Evolutionary conservation across 2,329 filamentous ascomycete genomes (phyloP), one percentile per base, ranked within the genome.

Genomic region (Rhexocercosporidium sp.): DNA sequence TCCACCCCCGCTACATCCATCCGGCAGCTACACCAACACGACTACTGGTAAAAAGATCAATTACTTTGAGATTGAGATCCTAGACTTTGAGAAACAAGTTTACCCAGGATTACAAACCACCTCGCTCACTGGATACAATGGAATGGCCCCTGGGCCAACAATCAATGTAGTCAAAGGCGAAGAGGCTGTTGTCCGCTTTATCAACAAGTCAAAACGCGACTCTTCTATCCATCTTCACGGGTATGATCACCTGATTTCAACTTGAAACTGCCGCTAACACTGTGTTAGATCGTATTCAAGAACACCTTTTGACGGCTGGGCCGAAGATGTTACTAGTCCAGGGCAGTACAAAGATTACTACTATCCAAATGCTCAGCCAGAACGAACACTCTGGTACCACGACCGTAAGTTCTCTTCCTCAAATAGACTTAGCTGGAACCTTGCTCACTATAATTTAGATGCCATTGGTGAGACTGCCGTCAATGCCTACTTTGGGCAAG

Each of bases 271-370:
- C 39, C 53, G n/a, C 53, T 57, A 22, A 57, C 29, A 46, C 20
- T 1, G 18, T n/a, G 5, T 7, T 25, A 61, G 59, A 16, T 62
- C 60, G 9, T 84, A 80, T 46, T 82, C 82, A 39, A 77, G 81
- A 37, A 78, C 82, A 8, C 81, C 81, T 7, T 84, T 82, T 60
- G 84, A 85, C 69, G 85, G 85, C 0, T 87, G 84, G 84, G 85
- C 85, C 1, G 81, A 82, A 54, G 86, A 88, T 68, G 77, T 80
- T n/a, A 83, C 83, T 0, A n/a, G 16, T 53, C 81, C 82, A 0
- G 84, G 84, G 0, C 77, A 88, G 71, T 87, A 83, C 76, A 88
- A 89, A 74, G 87, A 88, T 68, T 88, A 89, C 74, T 89, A 88
- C 74, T 89, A 87, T 70, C 86, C 86, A 11, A 89, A 88, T 73